These are phyloP conservation scores for Eurotiales sp. DNA, from an alignment of 2,329 filamentous ascomycete species.

Conservation along the genomic window DNA sequence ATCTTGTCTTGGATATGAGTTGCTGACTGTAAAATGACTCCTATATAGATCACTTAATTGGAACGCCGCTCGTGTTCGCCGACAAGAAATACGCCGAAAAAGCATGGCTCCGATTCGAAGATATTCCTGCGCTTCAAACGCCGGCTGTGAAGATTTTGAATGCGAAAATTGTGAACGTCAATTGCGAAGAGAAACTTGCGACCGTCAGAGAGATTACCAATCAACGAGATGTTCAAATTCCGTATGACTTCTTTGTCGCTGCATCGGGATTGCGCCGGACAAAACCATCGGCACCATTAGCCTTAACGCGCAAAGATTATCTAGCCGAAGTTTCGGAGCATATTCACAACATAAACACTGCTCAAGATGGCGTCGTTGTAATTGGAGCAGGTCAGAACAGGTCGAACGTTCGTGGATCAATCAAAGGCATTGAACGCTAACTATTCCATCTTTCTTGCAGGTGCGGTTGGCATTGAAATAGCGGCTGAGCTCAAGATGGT, in stretches of 20 bases:
- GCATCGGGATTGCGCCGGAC: constrained; percentile 66
- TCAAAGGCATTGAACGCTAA: no score
- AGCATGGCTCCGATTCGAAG: constrained; percentile 66
- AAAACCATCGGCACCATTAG: constrained; percentile 71
- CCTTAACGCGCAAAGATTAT: constrained; percentile 59
- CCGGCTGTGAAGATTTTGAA: constrained; percentile 63
- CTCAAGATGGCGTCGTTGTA: constrained; percentile 60
- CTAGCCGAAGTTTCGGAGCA: constrained; percentile 60
- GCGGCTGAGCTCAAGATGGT: constrained; percentile 70
- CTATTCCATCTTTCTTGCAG: constrained; percentile 36
- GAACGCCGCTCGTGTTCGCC: constrained; percentile 64
- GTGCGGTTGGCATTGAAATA: constrained; percentile 79
- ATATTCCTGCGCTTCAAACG: constrained; percentile 63
- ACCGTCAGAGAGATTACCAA: background rate
- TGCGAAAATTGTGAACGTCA: constrained; percentile 59
- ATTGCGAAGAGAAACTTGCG: constrained; percentile 31
- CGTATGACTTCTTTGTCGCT: constrained; percentile 73
- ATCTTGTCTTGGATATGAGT: no score
- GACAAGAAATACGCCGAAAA: constrained; percentile 58
- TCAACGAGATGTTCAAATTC: constrained; percentile 8
- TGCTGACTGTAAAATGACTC: no score
- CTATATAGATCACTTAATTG: constrained; percentile 60
- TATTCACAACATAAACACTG: constrained; percentile 52
- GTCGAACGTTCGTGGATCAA: no score
- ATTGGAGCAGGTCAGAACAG: constrained; percentile 68